phyloP scores from a whole-genome alignment of 2,329 filamentous ascomycete species.

The Amesomyces nigricolor region DNA sequence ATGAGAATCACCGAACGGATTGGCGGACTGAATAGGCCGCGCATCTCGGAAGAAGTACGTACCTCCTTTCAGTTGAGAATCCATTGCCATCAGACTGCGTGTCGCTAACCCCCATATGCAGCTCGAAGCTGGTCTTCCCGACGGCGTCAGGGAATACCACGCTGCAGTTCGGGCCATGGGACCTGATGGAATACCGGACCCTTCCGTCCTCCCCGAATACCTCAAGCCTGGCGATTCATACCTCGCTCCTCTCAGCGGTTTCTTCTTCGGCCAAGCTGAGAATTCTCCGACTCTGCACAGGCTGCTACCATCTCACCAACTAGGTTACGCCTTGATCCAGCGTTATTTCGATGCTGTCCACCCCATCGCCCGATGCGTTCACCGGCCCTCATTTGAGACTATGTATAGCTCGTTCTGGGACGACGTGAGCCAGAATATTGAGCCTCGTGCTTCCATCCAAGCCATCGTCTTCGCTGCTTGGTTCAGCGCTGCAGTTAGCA shows the following conservation, averaged over 20 bases:
- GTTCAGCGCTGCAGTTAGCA: conserved; percentile 63
- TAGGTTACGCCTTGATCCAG: conserved; percentile 56
- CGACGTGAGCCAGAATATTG: conserved; percentile 50
- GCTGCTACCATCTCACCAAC: conserved; percentile 53
- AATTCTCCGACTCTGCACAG: conserved; percentile 48
- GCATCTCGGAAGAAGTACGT: conserved; percentile 63
- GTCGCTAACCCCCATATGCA: conserved; percentile 7
- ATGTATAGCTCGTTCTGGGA: conserved; percentile 63
- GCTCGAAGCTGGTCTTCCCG: conserved; percentile 21
- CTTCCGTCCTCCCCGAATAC: conserved; percentile 42
- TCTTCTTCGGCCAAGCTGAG: conserved; percentile 55
- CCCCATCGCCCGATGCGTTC: conserved; percentile 60
- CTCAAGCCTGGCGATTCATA: conserved; percentile 61
- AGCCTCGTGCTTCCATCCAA: conserved; percentile 60
- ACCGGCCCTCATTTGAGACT: conserved; percentile 60
- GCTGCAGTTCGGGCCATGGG: not conserved
- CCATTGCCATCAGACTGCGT: no score
- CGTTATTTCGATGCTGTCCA: conserved; percentile 67
- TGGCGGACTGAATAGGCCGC: conserved; percentile 65
- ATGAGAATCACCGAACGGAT: conserved; percentile 70
- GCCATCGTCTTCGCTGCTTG: conserved; percentile 64
- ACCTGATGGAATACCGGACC: conserved; percentile 14
- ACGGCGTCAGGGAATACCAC: not conserved
- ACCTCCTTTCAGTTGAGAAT: not conserved
- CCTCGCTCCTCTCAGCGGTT: conserved; percentile 60